Percentiles rank a stretch among this genome's conserved stretches.
These are phyloP conservation scores for Austroboletus novae-zelandiae DNA, from an alignment of 1,284 basidiomycete species.

Conservation along the genomic window DNA sequence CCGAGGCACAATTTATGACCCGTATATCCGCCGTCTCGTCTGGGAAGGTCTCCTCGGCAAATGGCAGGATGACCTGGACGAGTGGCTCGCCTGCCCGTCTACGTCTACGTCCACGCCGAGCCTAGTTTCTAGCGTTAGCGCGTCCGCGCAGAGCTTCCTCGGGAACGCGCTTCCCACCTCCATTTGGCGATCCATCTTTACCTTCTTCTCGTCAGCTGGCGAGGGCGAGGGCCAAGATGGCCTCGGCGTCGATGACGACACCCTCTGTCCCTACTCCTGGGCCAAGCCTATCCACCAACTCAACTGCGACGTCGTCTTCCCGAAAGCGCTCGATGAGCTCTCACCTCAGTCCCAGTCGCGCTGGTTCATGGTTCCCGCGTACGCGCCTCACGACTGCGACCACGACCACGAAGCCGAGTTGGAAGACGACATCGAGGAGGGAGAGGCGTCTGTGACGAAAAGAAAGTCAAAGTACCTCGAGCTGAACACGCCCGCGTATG, in stretches of 20 bases:
- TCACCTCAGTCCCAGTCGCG: not conserved
- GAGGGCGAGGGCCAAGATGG: conserved; percentile 10
- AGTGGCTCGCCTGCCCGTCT: conserved; percentile 69
- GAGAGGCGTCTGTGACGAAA: conserved; percentile 1
- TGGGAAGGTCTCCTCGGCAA: conserved; percentile 73
- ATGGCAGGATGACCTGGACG: conserved; percentile 57
- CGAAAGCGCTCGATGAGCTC: conserved; percentile 52
- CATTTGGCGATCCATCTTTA: conserved; percentile 29
- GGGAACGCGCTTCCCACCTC: not conserved
- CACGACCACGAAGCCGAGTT: conserved; percentile 16
- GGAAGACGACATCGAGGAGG: conserved; percentile 8
- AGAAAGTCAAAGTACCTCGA: conserved; percentile 52
- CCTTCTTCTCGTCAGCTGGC: conserved; percentile 11
- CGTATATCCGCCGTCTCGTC: conserved; percentile 83
- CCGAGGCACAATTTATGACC: conserved; percentile 81
- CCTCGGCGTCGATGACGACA: conserved; percentile 52
- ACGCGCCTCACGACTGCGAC: not conserved
- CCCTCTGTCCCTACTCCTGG: conserved; percentile 80
- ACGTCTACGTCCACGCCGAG: not conserved
- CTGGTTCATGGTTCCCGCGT: not conserved
- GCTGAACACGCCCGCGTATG: conserved; percentile 83
- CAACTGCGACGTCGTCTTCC: conserved; percentile 83
- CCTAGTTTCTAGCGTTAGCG: not conserved
- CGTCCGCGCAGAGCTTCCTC: not conserved
- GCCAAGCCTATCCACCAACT: conserved; percentile 66